Evolutionary conservation across 2,329 filamentous ascomycete genomes (phyloP), one percentile per base, ranked within the genome.

Genomic region (Fusarium ramigenum): DNA sequence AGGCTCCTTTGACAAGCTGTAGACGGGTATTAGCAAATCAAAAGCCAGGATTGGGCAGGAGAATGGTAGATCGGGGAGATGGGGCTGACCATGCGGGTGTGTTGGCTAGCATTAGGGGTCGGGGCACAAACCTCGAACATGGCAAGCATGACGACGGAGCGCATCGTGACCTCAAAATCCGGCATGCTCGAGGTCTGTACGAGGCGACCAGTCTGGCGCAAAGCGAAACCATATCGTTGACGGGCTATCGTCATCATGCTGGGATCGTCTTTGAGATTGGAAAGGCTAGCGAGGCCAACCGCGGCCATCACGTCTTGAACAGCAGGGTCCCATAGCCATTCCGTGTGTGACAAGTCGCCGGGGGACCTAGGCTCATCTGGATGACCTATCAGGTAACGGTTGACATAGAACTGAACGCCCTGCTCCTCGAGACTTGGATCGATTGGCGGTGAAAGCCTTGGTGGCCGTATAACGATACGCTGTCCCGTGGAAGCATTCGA

Each of bases 251-350:
- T 77, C 72, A 83, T 83, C 77, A 90, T 78, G 36, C 83, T 80
- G 23, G 80, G 79, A 50, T 88, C 84, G 25, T 84, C 84, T 34
- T 82, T 83, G 23, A 89, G 79, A 63, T 90, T 90, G 7, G 87
- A 86, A 66, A 91, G 77, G 66, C 87, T 88, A 1, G 89, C 89
- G 53, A 90, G 83, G 4, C 89, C 89, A 23, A 91, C 84, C 19
- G 90, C 88, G 14, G 86, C 80, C 81, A 91, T 88, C 50, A 88
- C 84, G 39, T 86, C 84, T 34, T 83, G 83, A 12, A 86, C 79
- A 18, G 82, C 79, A 6, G 81, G 81, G 16, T 82, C 75, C 78
- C 83, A 80, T 46, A 85, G 66, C 83, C 83, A 82, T 64, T 74
- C 66, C 59, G 80, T 69, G 65, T 78, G 75, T 12, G 78, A 79